phyloP scores from a whole-genome alignment of 345 rosid species.

The Xanthoceras sorbifolium region DNA sequence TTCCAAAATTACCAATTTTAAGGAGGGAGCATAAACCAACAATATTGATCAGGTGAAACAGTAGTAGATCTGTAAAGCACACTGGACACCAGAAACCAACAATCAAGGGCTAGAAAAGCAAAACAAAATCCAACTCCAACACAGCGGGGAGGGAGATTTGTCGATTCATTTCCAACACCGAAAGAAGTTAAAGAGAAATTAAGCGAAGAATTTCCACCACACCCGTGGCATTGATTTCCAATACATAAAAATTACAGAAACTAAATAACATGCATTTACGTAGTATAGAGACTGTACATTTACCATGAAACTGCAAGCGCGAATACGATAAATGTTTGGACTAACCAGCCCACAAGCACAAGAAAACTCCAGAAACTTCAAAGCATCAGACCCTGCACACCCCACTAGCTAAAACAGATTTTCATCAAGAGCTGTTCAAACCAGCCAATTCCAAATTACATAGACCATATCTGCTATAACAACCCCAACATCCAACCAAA shows the following conservation, averaged over 20 bases:
- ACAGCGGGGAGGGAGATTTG: no score
- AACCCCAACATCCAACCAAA: background rate
- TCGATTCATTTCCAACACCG: background rate
- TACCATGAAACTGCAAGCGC: conserved; percentile 17
- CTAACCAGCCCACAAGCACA: background rate
- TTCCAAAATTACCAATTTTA: background rate
- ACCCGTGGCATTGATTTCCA: background rate
- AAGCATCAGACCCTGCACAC: conserved; percentile 6
- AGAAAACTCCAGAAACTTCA: background rate
- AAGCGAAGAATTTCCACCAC: background rate
- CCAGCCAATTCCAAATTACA: background rate
- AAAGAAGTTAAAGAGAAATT: background rate
- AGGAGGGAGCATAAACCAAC: background rate
- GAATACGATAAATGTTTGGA: background rate
- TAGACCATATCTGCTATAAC: background rate
- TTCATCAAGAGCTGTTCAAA: background rate
- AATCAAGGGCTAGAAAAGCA: background rate
- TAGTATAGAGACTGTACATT: background rate
- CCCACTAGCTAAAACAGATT: conserved; percentile 21
- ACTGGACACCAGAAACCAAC: background rate
- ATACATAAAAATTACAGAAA: background rate
- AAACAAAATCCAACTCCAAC: background rate
- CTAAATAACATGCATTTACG: background rate
- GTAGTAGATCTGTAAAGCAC: background rate
- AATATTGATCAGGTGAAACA: background rate